phyloP scores from a whole-genome alignment of 306 rosid genomes.

The Cyamopsis tetragonoloba region DNA sequence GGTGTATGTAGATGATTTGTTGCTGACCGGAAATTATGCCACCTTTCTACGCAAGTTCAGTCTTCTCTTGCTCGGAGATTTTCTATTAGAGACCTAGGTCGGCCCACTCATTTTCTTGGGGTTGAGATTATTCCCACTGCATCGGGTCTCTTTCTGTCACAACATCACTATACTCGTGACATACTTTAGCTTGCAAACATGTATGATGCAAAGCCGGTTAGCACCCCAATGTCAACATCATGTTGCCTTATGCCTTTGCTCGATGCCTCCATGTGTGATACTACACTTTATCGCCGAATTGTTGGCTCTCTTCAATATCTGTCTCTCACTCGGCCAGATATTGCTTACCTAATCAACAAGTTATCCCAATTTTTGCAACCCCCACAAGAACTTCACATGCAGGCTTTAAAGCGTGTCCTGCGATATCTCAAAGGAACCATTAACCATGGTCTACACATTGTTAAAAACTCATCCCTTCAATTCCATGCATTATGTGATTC shows the following conservation, averaged over 20 bases:
- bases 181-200: no score
- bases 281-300: not conserved
- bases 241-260: no score
- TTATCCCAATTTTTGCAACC: not conserved
- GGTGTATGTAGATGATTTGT: not conserved
- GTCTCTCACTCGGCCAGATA: not conserved
- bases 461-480: not conserved
- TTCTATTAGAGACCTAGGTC: not conserved
- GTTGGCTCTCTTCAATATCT: not conserved
- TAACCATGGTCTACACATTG: not conserved
- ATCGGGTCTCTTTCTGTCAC: not conserved
- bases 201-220: no score
- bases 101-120: not conserved
- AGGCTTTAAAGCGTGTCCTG: not conserved
- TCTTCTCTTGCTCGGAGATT: no score
- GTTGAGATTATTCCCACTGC: not conserved
- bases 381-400: not conserved
- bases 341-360: not conserved
- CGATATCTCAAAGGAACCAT: not conserved
- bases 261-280: not conserved
- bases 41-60: not conserved
- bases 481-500: not conserved
- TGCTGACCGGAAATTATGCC: not conserved
- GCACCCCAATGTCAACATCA: no score
- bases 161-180: not conserved